Percentiles rank a stretch among this genome's conserved stretches.
These are phyloP conservation scores for Cystobasidium ongulense DNA, from an alignment of 768 basidiomycete species.

Conservation along the genomic window DNA sequence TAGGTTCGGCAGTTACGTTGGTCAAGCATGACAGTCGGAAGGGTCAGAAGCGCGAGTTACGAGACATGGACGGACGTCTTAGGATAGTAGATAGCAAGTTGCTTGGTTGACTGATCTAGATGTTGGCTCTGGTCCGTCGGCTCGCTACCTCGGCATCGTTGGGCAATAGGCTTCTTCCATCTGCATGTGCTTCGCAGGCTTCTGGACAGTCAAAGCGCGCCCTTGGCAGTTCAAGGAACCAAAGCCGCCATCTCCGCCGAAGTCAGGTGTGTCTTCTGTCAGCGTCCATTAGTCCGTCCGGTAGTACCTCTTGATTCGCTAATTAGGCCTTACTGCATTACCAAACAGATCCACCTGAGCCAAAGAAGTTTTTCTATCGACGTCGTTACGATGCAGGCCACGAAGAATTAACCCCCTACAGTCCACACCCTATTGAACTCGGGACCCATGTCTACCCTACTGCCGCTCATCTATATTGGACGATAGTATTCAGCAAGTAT, in stretches of 20 bases:
- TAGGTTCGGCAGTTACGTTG: too few relatives aligned
- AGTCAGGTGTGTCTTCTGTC: too few relatives aligned
- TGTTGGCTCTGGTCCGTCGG: too few relatives aligned
- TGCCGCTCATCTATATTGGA: constrained; percentile 3
- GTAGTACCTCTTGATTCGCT: neutral
- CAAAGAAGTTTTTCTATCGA: neutral
- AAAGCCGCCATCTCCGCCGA: too few relatives aligned
- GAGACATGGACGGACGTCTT: too few relatives aligned
- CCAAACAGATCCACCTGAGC: neutral
- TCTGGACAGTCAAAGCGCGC: neutral
- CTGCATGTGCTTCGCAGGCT: neutral
- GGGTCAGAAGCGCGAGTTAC: too few relatives aligned
- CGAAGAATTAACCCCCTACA: neutral
- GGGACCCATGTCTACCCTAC: neutral
- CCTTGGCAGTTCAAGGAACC: neutral
- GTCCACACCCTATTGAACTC: neutral
- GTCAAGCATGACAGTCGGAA: too few relatives aligned
- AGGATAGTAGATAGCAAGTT: too few relatives aligned
- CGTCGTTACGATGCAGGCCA: neutral
- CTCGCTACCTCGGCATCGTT: too few relatives aligned
- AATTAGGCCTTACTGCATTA: neutral
- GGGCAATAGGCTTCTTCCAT: too few relatives aligned
- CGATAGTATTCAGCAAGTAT: neutral
- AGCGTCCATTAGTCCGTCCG: too few relatives aligned
- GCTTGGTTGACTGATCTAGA: too few relatives aligned